Percentiles rank a stretch among this genome's conserved stretches.
These are phyloP conservation scores for Harringtonia lauricola DNA, from an alignment of 2,329 filamentous ascomycete species.

Conservation along the genomic window DNA sequence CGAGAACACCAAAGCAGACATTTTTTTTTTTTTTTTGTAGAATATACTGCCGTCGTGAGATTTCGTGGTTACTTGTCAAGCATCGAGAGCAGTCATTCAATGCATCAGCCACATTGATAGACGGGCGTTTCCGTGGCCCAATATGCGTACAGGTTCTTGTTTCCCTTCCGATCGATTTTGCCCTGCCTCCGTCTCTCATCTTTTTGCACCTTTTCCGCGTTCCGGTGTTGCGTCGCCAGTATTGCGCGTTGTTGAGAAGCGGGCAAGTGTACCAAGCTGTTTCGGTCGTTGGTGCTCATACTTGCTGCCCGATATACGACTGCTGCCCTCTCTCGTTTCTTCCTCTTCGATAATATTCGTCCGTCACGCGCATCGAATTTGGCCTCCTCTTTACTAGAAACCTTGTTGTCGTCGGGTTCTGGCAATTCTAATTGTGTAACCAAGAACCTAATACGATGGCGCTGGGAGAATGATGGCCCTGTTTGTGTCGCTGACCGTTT, in stretches of 20 bases:
- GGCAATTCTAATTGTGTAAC: not conserved
- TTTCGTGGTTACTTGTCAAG: too few species aligned
- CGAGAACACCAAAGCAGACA: too few species aligned
- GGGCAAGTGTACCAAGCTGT: constrained; percentile 18
- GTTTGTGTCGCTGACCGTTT: constrained; percentile 9
- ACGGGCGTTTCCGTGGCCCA: constrained; percentile 22
- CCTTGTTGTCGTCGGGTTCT: not conserved
- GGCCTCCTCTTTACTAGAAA: not conserved
- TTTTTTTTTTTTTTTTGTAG: too few species aligned
- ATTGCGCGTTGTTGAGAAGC: constrained; percentile 18
- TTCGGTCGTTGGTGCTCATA: constrained; percentile 17
- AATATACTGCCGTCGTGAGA: too few species aligned
- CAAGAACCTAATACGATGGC: not conserved
- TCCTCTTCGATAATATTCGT: constrained; percentile 1
- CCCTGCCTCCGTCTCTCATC: constrained; percentile 16
- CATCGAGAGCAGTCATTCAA: too few species aligned
- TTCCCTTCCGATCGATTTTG: constrained; percentile 20
- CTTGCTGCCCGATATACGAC: constrained; percentile 13
- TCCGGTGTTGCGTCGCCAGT: constrained; percentile 15
- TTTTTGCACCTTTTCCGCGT: constrained; percentile 17
- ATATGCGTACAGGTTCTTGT: constrained; percentile 23
- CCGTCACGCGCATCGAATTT: not conserved
- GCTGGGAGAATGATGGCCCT: constrained; percentile 7
- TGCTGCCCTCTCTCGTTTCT: constrained; percentile 6
- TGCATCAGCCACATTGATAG: constrained; percentile 21